Conservation (phyloP, 805 yeast species). For the Schizosaccharomyces osmophilus region DNA sequence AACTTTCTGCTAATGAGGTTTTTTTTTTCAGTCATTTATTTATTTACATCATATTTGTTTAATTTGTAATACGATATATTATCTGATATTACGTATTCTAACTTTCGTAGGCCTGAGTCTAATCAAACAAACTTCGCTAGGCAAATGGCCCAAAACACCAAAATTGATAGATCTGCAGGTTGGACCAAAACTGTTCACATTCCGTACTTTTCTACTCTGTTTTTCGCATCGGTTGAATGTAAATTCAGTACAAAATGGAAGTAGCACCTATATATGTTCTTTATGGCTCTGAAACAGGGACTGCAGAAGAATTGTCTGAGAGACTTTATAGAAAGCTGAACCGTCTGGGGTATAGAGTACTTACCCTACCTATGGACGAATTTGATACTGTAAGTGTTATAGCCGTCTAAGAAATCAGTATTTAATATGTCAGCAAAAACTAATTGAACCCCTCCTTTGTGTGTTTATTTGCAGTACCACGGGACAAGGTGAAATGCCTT, state of each 20-base stretch:
- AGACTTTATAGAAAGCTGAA: not conserved
- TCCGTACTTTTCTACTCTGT: no score
- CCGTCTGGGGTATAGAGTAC: not conserved
- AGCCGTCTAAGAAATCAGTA: not conserved
- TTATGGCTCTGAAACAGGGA: conserved; percentile 1
- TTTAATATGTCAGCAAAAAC: not conserved
- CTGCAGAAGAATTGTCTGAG: conserved; percentile 2
- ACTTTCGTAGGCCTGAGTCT: no score
- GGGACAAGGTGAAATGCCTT: conserved; percentile 12
- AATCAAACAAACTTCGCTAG: no score
- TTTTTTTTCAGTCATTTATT: no score
- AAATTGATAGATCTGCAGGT: no score
- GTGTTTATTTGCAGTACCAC: conserved; percentile 15
- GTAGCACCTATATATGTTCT: not conserved
- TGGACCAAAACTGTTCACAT: no score
- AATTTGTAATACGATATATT: no score
- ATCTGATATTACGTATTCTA: no score
- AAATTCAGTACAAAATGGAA: not conserved
- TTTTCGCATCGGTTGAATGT: no score
- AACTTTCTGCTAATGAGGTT: no score
- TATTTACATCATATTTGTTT: no score
- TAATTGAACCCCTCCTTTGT: conserved; percentile 10
- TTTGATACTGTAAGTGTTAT: not conserved
- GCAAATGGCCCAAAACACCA: no score
- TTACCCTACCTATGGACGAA: not conserved